Conservation (phyloP, 768 basidiomycete species). For the Auricularia auricula-judae region DNA sequence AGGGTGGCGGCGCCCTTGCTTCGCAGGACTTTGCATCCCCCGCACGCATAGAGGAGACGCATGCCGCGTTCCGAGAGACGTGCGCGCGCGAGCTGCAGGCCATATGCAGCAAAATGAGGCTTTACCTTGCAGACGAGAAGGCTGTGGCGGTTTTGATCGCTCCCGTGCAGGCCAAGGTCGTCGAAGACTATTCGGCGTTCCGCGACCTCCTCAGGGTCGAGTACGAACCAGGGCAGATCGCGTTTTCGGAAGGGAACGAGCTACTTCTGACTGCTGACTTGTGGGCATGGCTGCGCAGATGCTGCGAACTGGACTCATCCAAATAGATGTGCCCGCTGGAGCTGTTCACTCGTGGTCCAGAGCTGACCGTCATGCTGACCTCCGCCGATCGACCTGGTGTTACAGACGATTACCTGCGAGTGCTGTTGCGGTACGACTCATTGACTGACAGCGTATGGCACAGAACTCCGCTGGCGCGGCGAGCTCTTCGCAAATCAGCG, state of each 20-base stretch:
- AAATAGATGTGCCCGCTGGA: neutral
- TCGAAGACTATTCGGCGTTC: constrained; percentile 66
- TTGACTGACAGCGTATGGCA: too few species aligned
- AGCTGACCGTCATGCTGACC: neutral
- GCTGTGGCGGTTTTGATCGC: constrained; percentile 69
- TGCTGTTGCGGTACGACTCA: too few species aligned
- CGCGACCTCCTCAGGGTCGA: constrained; percentile 43
- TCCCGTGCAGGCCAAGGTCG: constrained; percentile 65
- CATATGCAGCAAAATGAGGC: constrained; percentile 44
- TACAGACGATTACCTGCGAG: too few species aligned
- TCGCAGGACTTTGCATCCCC: constrained; percentile 41
- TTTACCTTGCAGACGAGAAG: constrained; percentile 74
- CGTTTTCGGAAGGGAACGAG: neutral
- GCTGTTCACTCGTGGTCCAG: neutral
- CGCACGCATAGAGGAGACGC: constrained; percentile 34
- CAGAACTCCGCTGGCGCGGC: too few species aligned
- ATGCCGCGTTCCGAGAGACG: constrained; percentile 42
- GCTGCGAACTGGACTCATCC: neutral
- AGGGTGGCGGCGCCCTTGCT: constrained; percentile 11
- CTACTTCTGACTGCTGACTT: neutral
- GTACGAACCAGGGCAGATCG: constrained; percentile 13
- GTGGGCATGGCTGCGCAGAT: neutral
- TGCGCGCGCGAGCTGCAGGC: constrained; percentile 46
- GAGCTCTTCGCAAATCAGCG: too few species aligned
- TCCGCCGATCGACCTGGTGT: neutral